phyloP scores from a whole-genome alignment of 805 yeast genomes.

The Torulaspora indica region DNA sequence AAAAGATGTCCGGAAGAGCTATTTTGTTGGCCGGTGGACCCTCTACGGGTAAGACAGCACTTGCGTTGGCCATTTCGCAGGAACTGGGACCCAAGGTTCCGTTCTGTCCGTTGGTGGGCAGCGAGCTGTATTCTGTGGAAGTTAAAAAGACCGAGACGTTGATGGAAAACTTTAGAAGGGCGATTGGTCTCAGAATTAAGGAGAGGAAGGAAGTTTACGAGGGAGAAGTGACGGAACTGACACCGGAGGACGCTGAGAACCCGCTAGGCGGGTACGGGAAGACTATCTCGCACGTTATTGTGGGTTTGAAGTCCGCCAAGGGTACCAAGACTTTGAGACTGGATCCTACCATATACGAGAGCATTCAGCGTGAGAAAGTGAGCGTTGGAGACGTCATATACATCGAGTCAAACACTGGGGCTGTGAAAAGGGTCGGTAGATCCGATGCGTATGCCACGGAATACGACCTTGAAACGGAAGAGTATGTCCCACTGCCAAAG shows the following conservation, averaged over 20 bases:
- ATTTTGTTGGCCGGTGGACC: slow-evolving; percentile 95
- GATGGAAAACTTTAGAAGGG: slow-evolving; percentile 94
- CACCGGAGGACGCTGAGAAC: slow-evolving; percentile 94
- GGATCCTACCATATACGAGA: slow-evolving; percentile 89
- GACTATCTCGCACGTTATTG: slow-evolving; percentile 88
- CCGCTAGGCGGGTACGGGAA: slow-evolving; percentile 98
- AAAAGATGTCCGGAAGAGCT: slow-evolving; percentile 94
- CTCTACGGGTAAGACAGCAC: slow-evolving; percentile 96
- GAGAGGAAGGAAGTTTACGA: slow-evolving; percentile 97
- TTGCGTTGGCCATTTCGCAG: slow-evolving; percentile 93
- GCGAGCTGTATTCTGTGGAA: slow-evolving; percentile 92
- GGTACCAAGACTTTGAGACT: slow-evolving; percentile 85
- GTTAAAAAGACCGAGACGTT: slow-evolving; percentile 93
- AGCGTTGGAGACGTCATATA: slow-evolving; percentile 95
- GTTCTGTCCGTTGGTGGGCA: slow-evolving; percentile 94
- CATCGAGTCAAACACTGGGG: slow-evolving; percentile 95
- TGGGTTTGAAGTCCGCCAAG: slow-evolving; percentile 87
- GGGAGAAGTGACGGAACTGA: slow-evolving; percentile 94
- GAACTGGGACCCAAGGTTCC: slow-evolving; percentile 97
- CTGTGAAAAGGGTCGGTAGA: slow-evolving; percentile 94
- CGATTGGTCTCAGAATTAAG: slow-evolving; percentile 92
- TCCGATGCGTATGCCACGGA: slow-evolving; percentile 99
- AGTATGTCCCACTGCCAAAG: slow-evolving; percentile 96
- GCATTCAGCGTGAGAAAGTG: slow-evolving; percentile 91
- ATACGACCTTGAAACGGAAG: slow-evolving; percentile 97